phyloP scores from a whole-genome alignment of 1,284 basidiomycete species.

The Apiotrichum mycotoxinovorans region DNA sequence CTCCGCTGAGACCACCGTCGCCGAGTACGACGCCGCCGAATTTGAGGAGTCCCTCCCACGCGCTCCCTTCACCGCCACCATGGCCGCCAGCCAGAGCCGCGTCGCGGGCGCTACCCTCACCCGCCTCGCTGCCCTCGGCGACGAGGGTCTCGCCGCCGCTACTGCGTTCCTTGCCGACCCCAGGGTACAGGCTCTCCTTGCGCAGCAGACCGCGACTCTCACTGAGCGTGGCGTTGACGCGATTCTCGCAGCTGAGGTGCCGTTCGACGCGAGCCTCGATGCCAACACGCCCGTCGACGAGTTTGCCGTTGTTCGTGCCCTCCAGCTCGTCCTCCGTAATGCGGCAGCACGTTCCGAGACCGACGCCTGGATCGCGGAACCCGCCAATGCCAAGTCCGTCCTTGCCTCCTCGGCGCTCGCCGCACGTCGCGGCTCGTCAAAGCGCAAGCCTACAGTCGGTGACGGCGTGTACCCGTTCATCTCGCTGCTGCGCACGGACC shows the following conservation, averaged over 20 bases:
- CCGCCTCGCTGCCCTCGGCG: constrained; percentile 1
- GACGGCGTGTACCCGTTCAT: constrained; percentile 36
- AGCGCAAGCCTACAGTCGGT: constrained; percentile 29
- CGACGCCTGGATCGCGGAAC: constrained; percentile 27
- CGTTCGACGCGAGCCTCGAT: constrained; percentile 36
- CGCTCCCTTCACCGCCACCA: constrained; percentile 10
- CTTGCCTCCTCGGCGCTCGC: constrained; percentile 30
- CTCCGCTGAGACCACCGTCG: neutral
- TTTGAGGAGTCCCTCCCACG: neutral
- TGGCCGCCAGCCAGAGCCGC: constrained; percentile 15
- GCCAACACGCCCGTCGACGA: constrained; percentile 23
- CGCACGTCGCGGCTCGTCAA: constrained; percentile 20
- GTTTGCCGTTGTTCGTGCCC: constrained; percentile 20
- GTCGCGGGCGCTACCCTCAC: neutral
- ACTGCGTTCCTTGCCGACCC: constrained; percentile 13
- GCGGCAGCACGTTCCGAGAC: constrained; percentile 14
- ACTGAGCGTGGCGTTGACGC: neutral
- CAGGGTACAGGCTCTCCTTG: constrained; percentile 3
- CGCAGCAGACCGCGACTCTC: neutral
- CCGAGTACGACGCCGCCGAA: neutral
- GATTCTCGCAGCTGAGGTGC: constrained; percentile 12
- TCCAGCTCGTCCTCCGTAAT: constrained; percentile 35
- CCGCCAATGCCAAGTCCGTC: constrained; percentile 29
- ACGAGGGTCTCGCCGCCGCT: constrained; percentile 3
- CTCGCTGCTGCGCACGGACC: constrained; percentile 19